These are phyloP conservation scores for Lophiostoma macrostomum DNA, from an alignment of 495 filamentous ascomycete species.

Conservation along the genomic window DNA sequence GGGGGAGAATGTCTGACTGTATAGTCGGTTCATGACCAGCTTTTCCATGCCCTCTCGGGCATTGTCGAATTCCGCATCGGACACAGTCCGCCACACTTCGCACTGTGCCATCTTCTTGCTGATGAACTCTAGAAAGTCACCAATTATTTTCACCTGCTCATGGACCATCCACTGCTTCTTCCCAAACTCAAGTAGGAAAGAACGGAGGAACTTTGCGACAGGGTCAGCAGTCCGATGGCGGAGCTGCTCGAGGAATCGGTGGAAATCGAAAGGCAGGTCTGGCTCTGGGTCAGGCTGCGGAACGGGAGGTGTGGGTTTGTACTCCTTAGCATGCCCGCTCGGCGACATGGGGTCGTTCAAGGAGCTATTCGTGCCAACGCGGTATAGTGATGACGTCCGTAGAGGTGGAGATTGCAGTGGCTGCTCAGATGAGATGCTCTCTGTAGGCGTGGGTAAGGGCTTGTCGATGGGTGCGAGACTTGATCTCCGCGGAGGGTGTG, in stretches of 20 bases:
- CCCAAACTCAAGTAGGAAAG: slow-evolving; percentile 89
- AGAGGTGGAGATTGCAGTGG: slow-evolving; percentile 31
- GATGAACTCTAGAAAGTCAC: slow-evolving; percentile 96
- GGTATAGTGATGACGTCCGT: slow-evolving; percentile 34
- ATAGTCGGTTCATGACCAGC: slow-evolving; percentile 96
- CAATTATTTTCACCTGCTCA: slow-evolving; percentile 97
- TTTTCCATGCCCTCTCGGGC: slow-evolving; percentile 99
- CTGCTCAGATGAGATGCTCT: slow-evolving; percentile 10
- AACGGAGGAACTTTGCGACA: slow-evolving; percentile 90
- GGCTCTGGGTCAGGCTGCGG: slow-evolving; percentile 92
- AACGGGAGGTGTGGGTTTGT: slow-evolving; percentile 62
- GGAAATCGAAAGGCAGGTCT: slow-evolving; percentile 92
- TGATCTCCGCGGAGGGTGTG: slow-evolving; percentile 78
- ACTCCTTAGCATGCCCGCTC: slow-evolving; percentile 54
- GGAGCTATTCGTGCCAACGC: slow-evolving; percentile 29
- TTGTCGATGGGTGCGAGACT: slow-evolving; percentile 70
- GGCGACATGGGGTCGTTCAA: slow-evolving; percentile 49
- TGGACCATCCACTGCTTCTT: slow-evolving; percentile 99
- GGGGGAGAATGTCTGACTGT: slow-evolving; percentile 94
- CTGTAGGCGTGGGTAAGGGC: slow-evolving; percentile 15
- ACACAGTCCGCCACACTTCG: slow-evolving; percentile 94
- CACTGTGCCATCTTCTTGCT: slow-evolving; percentile 98
- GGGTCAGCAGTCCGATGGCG: slow-evolving; percentile 94
- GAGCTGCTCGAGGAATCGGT: slow-evolving; percentile 92
- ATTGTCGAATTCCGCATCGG: slow-evolving; percentile 97